Conservation (phyloP, 1,139 yeast species). For the Suhomyces guaymorum region DNA sequence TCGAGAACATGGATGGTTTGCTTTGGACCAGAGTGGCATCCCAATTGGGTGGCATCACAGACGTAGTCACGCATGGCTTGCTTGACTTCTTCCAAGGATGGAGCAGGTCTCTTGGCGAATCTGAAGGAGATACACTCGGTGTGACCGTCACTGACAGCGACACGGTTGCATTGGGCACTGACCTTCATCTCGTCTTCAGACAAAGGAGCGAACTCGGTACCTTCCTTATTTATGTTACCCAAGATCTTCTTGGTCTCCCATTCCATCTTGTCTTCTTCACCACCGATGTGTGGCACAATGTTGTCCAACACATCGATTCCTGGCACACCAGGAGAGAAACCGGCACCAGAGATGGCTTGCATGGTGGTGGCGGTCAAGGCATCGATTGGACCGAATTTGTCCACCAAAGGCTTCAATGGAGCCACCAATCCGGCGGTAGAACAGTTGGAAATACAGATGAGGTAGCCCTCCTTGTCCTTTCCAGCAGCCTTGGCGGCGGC, state of each 20-base stretch:
- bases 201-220: constrained; percentile 60
- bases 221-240: constrained; percentile 59
- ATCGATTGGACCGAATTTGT: constrained; percentile 85
- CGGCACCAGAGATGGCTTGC: constrained; percentile 98
- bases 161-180: constrained; percentile 95
- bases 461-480: constrained; percentile 68
- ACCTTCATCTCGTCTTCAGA: constrained; percentile 75
- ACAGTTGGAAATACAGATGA: constrained; percentile 95
- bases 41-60: constrained; percentile 79
- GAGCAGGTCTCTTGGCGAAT: constrained; percentile 81
- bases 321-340: constrained; percentile 96
- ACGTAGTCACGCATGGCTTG: constrained; percentile 66
- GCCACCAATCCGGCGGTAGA: constrained; percentile 98
- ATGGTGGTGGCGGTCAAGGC: constrained; percentile 85
- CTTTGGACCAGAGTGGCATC: constrained; percentile 91
- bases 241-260: constrained; percentile 97
- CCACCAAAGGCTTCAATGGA: constrained; percentile 89
- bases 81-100: constrained; percentile 79
- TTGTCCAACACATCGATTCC: constrained; percentile 94
- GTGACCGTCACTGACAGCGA: constrained; percentile 97
- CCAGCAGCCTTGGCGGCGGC: constrained; percentile 55
- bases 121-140: constrained; percentile 90
- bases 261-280: constrained; percentile 98
- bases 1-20: constrained; percentile 90
- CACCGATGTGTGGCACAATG: constrained; percentile 89